Evolutionary conservation across 768 basidiomycete genomes (phyloP), one percentile per base, ranked within the genome.

Genomic region (Rossbeevera mucosa): DNA sequence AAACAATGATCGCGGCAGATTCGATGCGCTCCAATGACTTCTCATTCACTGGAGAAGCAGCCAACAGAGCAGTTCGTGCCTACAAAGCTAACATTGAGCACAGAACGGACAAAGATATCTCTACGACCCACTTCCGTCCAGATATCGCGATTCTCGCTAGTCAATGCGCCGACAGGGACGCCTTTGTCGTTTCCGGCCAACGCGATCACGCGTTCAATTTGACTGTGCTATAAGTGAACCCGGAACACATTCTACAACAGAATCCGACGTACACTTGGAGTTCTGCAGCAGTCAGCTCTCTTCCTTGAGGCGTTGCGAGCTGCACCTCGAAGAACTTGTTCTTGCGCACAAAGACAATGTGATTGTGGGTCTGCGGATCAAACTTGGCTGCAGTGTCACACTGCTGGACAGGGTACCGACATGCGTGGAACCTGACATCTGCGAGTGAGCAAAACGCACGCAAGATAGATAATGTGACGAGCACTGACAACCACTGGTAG

Each of bases 241-340:
- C 6, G 13, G 7, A 4, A 24, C 33, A 7, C 14, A 0, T 4
- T 2, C 47, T 25, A 52, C 16, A 33, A 43, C 25, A 41, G 24
- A 2, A 18, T 6, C 44, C 16, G 21, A 67, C 76, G 48, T 54
- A 86, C 77, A 75, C 76, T 74, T 96, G 86, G n/a, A 99, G 75
- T 61, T 96, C 88, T 9, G 81, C 82, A 5, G 85, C 84, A 38
- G 81, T 87, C 20, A 94, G 74, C 63, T 91, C 89, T 40, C 72
- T 64, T 20, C 90, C 92, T 18, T 80, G 74, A 0, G 74, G 63
- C 43, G 83, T 76, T 5, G 74, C 74, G 1, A 96, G 81, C 4
- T 87, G 76, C 7, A 99, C 87, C 61, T 88, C 77, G 72, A 81
- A 99, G 70, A 94, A 94, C 59, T 83, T 82, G 75, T 95, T 94